A percentile compares a stretch with the other conserved stretches of the same genome.
Evolutionary conservation across 306 rosid genomes (phyloP).

Genomic region (Oemleria cerasiformis): DNA sequence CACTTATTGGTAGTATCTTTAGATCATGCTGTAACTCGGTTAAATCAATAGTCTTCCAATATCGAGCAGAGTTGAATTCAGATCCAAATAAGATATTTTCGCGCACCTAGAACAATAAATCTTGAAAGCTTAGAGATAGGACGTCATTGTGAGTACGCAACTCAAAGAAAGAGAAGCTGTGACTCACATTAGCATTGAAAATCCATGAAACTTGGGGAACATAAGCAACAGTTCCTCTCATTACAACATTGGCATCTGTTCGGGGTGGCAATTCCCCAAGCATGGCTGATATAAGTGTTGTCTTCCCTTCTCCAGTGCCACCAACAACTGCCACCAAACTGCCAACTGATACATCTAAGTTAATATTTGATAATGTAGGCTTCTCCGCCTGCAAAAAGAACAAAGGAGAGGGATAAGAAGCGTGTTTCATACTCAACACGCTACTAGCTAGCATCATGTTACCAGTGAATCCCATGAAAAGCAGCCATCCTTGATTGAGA

Average conservation of each 20-base stretch:
- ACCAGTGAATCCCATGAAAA: slow-evolving; percentile 90
- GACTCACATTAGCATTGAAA: slow-evolving; percentile 87
- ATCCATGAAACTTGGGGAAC: slow-evolving; percentile 99
- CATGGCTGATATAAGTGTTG: slow-evolving; percentile 81
- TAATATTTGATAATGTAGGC: slow-evolving; percentile 61
- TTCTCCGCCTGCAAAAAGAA: slow-evolving; percentile 56
- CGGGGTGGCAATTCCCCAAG: slow-evolving; percentile 76
- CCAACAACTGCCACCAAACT: slow-evolving; percentile 90
- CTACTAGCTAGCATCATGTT: too few species aligned
- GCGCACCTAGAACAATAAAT: slow-evolving; percentile 54
- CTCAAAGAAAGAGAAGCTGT: slow-evolving; percentile 11
- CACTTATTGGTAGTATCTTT: slow-evolving; percentile 73
- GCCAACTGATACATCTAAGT: slow-evolving; percentile 67
- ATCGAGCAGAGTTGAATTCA: slow-evolving; percentile 52
- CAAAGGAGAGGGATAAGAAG: slow-evolving; percentile 5
- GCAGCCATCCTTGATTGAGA: slow-evolving; percentile 64
- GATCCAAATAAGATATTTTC: slow-evolving; percentile 87
- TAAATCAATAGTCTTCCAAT: slow-evolving; percentile 63
- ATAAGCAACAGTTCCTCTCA: slow-evolving; percentile 88
- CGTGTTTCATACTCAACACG: background rate
- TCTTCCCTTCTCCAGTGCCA: slow-evolving; percentile 92
- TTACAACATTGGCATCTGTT: slow-evolving; percentile 39
- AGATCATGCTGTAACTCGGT: slow-evolving; percentile 74
- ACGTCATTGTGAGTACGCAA: background rate
- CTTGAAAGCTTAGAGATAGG: slow-evolving; percentile 16